Base-by-base conservation (phyloP, 768 basidiomycete species). In the Tricholoma matsutake region DNA sequence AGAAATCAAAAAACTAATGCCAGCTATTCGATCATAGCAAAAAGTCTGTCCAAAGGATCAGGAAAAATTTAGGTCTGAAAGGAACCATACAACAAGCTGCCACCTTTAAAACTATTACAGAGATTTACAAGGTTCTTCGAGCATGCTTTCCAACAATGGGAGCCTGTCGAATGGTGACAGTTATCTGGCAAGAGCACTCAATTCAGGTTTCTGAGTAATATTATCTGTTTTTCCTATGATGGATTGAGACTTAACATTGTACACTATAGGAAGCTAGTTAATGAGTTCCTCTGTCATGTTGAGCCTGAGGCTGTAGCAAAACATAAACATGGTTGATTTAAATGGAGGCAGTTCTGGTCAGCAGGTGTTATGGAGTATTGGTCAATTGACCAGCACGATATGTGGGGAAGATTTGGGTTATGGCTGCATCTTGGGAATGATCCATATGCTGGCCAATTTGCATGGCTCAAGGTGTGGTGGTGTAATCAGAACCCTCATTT, bases 321-420 rank as follows among this genome's bases (percentile, higher is more conserved):
- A 18, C 63, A 71, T 0, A 65, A 63, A 32, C 39, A 49, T 2
- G 25, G 61, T 3, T 59, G 63, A 0, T 71, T 81, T 22, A 66
- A 67, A 14, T 67, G 75, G 0, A 63, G 65, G 4, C 61, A 59
- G 0, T 81, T 76, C 54, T 78, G 68, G 64, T 69, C 76, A 2
- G 79, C 80, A 6, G 81, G 81, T 0, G 71, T 79, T 0, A 81
- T 75, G 28, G 76, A 80, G 25, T 43, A 77, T 0, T 73, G 72
- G 69, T 45, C 65, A 0, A 49, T 73, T 18, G 77, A 80, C 57
- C 80, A 81, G 61, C 79, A 81, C 61, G 76, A 82, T 59, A 82
- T 81, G 51, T 80, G 75, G 75, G 66, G 68, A 43, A 52, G 67
- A 2, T 81, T 76, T 67, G 76, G 76, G 0, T 68, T 81, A 3